phyloP scores from a whole-genome alignment of 306 rosid species.

The Gastrolobium villosum region DNA sequence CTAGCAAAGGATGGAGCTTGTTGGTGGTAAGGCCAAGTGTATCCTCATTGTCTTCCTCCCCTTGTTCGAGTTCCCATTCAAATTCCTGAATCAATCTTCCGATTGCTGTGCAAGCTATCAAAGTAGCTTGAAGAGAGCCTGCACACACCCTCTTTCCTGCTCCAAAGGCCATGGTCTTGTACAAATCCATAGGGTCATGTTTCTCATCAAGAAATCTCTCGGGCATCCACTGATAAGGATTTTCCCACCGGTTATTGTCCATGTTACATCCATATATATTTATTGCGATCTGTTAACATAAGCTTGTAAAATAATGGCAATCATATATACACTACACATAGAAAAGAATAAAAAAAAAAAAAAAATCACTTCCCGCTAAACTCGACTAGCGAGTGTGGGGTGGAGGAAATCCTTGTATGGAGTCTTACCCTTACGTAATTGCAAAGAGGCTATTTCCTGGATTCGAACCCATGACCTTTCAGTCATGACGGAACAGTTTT shows the following conservation, averaged over 20 bases:
- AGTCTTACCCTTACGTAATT: no score
- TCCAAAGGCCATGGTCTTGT: conserved; percentile 96
- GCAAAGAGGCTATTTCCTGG: no score
- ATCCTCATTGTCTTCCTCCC: conserved; percentile 78
- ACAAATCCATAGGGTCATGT: conserved; percentile 69
- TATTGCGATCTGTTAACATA: conserved; percentile 72
- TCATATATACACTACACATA: no score
- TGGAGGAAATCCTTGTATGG: no score
- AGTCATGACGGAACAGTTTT: no score
- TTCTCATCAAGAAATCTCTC: conserved; percentile 86
- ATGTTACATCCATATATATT: conserved; percentile 94
- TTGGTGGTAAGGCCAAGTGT: conserved; percentile 86
- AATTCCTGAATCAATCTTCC: conserved; percentile 86
- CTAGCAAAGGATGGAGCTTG: conserved; percentile 75
- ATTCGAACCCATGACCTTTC: no score
- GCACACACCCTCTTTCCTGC: conserved; percentile 97
- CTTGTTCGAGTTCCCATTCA: conserved; percentile 77
- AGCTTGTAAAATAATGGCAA: not conserved
- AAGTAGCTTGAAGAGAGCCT: conserved; percentile 83
- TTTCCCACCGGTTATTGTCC: conserved; percentile 82
- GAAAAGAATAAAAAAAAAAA: no score
- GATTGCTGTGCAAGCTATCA: conserved; percentile 66
- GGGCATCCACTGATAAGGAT: conserved; percentile 77
- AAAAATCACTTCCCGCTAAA: no score
- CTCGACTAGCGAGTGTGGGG: no score